Conservation (phyloP, 2,329 filamentous ascomycete genomes). For the Nothomitra cinnamomea region DNA sequence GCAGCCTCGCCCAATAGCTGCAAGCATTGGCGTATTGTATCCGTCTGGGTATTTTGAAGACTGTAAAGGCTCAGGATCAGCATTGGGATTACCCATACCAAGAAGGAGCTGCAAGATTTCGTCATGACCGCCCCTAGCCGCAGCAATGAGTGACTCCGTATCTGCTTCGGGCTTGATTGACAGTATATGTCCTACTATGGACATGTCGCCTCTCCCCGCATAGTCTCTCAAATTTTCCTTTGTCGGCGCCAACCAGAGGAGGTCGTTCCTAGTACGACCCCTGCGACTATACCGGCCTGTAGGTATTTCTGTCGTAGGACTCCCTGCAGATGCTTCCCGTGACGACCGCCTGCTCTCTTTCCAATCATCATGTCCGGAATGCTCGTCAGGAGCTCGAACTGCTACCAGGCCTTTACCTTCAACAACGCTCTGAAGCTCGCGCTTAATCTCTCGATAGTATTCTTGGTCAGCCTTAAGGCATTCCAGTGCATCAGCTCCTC, state of each 20-base stretch:
- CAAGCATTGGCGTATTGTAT: slow-evolving; percentile 80
- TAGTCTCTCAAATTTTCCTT: slow-evolving; percentile 30
- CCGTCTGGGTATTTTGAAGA: slow-evolving; percentile 38
- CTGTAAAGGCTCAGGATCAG: slow-evolving; percentile 50
- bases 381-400: slow-evolving; percentile 27
- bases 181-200: slow-evolving; percentile 30
- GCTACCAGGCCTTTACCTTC: slow-evolving; percentile 29
- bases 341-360: slow-evolving; percentile 22
- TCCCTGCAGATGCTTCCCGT: slow-evolving; percentile 26
- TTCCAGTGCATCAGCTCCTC: slow-evolving; percentile 81
- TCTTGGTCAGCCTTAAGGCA: slow-evolving; percentile 56
- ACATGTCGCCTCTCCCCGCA: slow-evolving; percentile 31
- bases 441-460: slow-evolving; percentile 63
- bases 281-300: slow-evolving; percentile 28
- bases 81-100: slow-evolving; percentile 35
- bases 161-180: slow-evolving; percentile 40
- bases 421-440: slow-evolving; percentile 45
- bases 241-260: slow-evolving; percentile 33
- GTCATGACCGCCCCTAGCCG: slow-evolving; percentile 80
- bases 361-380: slow-evolving; percentile 16
- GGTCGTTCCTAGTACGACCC: slow-evolving; percentile 31
- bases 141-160: slow-evolving; percentile 74
- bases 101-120: slow-evolving; percentile 61
- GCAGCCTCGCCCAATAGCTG: slow-evolving; percentile 79
- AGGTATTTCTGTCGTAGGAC: slow-evolving; percentile 18